Conservation (phyloP, 2,329 filamentous ascomycete species). For the Berkeleyomyces rouxiae region DNA sequence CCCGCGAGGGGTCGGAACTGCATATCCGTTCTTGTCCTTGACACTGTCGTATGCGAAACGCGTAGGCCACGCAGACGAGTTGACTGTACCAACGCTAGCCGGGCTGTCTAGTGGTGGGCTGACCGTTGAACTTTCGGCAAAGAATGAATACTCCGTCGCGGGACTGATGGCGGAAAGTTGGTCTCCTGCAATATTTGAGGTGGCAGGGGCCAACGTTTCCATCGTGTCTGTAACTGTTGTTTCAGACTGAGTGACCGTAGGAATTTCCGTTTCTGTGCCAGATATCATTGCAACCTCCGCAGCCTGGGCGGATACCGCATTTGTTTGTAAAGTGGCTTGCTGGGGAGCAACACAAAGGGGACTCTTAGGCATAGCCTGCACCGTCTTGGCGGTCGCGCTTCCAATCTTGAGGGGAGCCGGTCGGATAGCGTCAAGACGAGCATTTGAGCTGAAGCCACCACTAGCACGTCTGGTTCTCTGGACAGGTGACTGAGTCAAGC, state of each 20-base stretch:
- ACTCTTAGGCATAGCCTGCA: conserved; percentile 7
- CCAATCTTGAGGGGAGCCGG: conserved; percentile 7
- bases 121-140: not conserved
- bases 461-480: not conserved
- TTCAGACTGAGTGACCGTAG: not conserved
- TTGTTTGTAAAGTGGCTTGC: conserved; percentile 2
- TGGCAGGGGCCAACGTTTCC: too few relatives aligned
- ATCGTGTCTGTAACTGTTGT: too few relatives aligned
- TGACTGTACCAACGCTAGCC: not conserved
- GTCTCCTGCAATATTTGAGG: not conserved
- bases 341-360: conserved; percentile 6
- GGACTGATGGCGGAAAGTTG: not conserved
- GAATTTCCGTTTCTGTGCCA: not conserved
- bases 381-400: not conserved
- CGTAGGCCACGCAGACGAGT: conserved; percentile 5
- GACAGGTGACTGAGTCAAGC: not conserved
- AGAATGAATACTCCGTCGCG: not conserved
- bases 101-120: not conserved
- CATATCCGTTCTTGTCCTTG: conserved; percentile 6
- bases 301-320: not conserved
- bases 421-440: conserved; percentile 6
- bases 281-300: not conserved
- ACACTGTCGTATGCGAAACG: conserved; percentile 6
- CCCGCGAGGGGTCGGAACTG: conserved; percentile 1
- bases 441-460: not conserved